Conservation (phyloP, 768 basidiomycete genomes). For the Pleurotus salmoneostramineus region DNA sequence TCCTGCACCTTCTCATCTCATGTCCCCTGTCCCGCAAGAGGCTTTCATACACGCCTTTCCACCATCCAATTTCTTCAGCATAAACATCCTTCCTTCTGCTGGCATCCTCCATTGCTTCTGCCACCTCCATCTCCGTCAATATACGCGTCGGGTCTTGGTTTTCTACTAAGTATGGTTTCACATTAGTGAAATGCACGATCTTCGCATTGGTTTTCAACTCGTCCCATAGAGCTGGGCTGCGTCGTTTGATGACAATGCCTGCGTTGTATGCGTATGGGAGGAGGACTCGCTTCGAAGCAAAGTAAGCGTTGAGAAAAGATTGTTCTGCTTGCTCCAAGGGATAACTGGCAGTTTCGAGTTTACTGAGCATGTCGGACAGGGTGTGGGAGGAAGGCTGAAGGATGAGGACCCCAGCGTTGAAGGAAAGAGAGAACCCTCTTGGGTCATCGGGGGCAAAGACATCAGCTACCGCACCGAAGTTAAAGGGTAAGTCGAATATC, state of each 20-base stretch:
- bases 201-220: slow-evolving; percentile 22
- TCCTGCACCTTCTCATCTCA: neutral
- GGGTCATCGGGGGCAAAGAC: slow-evolving; percentile 18
- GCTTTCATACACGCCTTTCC: slow-evolving; percentile 25
- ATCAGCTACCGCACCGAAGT: slow-evolving; percentile 29
- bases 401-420: slow-evolving; percentile 33
- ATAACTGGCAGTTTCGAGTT: slow-evolving; percentile 35
- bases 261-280: slow-evolving; percentile 32
- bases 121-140: slow-evolving; percentile 18
- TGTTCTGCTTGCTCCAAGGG: slow-evolving; percentile 35
- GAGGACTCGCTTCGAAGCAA: slow-evolving; percentile 23
- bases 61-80: slow-evolving; percentile 27
- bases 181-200: slow-evolving; percentile 29
- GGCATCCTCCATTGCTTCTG: slow-evolving; percentile 18
- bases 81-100: slow-evolving; percentile 18
- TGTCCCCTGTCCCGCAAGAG: slow-evolving; percentile 17
- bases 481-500: slow-evolving; percentile 27
- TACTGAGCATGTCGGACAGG: slow-evolving; percentile 24
- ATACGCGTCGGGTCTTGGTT: slow-evolving; percentile 16
- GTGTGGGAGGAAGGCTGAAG: slow-evolving; percentile 24
- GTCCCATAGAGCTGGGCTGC: slow-evolving; percentile 25
- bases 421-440: slow-evolving; percentile 21
- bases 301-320: slow-evolving; percentile 37
- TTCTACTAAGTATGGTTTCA: slow-evolving; percentile 25
- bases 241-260: slow-evolving; percentile 29